These are phyloP conservation scores for Fusarium euwallaceae DNA, from an alignment of 2,329 filamentous ascomycete species.

Conservation along the genomic window DNA sequence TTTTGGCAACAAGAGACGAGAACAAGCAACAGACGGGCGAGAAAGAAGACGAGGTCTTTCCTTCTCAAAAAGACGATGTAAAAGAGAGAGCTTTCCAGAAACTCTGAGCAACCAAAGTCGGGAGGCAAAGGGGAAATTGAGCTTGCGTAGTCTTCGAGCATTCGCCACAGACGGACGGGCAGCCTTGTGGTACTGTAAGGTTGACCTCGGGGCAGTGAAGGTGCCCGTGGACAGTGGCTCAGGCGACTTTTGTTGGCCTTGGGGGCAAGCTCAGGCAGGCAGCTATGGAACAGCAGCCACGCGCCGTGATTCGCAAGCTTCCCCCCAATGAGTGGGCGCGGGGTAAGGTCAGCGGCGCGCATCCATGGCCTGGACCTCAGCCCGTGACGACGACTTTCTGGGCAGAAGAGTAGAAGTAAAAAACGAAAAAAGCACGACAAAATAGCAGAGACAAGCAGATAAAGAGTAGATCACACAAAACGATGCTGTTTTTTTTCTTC, in stretches of 20 bases:
- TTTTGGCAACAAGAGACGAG: constrained; percentile 14
- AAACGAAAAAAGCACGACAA: neutral
- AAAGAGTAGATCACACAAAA: constrained; percentile 2
- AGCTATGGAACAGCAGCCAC: constrained; percentile 7
- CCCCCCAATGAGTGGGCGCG: constrained; percentile 28
- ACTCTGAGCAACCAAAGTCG: constrained; percentile 7
- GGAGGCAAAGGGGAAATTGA: constrained; percentile 38
- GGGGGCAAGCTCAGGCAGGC: constrained; percentile 29
- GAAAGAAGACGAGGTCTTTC: constrained; percentile 10
- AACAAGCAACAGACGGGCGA: neutral
- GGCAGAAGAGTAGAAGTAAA: neutral
- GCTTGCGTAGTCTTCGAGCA: constrained; percentile 40
- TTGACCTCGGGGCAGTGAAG: constrained; percentile 5
- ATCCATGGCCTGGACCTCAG: constrained; percentile 23
- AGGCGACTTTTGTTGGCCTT: constrained; percentile 32
- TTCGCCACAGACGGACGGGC: constrained; percentile 30
- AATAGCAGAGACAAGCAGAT: neutral
- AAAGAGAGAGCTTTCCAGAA: constrained; percentile 18
- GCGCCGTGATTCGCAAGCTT: constrained; percentile 42
- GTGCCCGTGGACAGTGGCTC: constrained; percentile 33
- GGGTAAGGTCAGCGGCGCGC: constrained; percentile 29
- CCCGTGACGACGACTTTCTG: constrained; percentile 31
- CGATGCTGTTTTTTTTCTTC: neutral
- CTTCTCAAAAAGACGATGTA: neutral
- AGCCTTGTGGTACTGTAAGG: constrained; percentile 16